Percentiles rank a stretch among this genome's conserved stretches.
Evolutionary conservation across 2,329 filamentous ascomycete species (phyloP).

Genomic region (Penicillium sp.): DNA sequence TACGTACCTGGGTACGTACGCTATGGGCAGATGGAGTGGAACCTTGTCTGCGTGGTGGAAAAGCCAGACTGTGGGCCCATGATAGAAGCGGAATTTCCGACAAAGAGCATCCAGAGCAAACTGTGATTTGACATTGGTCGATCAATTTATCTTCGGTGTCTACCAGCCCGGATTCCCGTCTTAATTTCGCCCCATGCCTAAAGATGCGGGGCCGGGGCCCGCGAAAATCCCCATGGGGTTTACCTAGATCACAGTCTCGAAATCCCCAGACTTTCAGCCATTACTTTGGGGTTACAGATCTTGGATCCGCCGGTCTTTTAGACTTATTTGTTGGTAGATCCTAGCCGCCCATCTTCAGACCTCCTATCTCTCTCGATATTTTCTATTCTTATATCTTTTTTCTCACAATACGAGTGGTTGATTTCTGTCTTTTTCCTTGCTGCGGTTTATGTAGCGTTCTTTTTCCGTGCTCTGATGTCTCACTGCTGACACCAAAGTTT

Average conservation of each 20-base stretch:
- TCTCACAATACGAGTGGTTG: not conserved
- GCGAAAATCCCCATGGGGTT: not conserved
- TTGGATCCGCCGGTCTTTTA: not conserved
- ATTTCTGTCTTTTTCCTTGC: not conserved
- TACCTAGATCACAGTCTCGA: not conserved
- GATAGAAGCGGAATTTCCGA: not conserved
- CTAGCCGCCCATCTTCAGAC: not conserved
- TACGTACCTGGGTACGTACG: not conserved
- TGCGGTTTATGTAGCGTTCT: not conserved
- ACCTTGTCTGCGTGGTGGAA: not conserved
- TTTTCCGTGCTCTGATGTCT: not conserved
- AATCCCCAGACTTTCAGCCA: not conserved
- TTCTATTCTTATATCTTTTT: too few species aligned
- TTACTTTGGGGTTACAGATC: not conserved
- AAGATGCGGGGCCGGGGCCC: not conserved
- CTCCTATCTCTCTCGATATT: not conserved
- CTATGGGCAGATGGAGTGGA: too few species aligned
- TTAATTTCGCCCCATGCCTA: not conserved
- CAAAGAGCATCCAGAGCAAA: not conserved
- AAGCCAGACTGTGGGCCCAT: not conserved
- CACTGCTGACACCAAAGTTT: not conserved
- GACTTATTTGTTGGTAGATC: not conserved
- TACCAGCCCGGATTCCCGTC: not conserved
- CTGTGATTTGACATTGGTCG: not conserved
- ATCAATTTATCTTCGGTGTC: not conserved